A percentile compares a stretch with the other conserved stretches of the same genome.
phyloP scores from a whole-genome alignment of 768 basidiomycete genomes.

The Tulasnella sp. region DNA sequence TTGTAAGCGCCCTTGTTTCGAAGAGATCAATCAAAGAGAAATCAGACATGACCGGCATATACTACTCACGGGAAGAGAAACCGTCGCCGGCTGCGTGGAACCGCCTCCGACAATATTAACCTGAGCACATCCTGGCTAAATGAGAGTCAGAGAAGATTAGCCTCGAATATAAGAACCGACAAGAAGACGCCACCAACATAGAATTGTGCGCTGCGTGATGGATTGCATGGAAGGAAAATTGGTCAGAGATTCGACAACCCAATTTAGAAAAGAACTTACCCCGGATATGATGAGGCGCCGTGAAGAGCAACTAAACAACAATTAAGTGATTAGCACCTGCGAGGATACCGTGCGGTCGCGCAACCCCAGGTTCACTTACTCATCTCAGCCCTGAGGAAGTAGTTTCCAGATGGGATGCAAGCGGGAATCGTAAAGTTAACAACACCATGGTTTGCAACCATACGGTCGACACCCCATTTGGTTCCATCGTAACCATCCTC shows the following conservation, averaged over 20 bases:
- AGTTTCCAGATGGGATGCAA: constrained; percentile 47
- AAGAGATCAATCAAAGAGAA: neutral
- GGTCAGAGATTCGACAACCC: neutral
- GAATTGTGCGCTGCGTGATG: constrained; percentile 46
- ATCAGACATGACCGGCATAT: neutral
- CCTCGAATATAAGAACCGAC: neutral
- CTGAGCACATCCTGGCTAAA: constrained; percentile 41
- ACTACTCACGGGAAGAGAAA: constrained; percentile 28
- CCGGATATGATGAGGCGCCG: constrained; percentile 20
- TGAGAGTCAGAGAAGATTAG: neutral
- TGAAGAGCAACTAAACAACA: constrained; percentile 16
- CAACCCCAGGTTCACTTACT: neutral
- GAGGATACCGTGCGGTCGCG: neutral
- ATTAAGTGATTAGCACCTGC: neutral
- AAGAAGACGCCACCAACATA: constrained; percentile 40
- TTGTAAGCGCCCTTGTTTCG: neutral
- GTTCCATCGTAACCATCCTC: constrained; percentile 35
- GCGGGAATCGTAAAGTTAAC: constrained; percentile 47
- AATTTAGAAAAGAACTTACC: neutral
- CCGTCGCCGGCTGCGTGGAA: constrained; percentile 30
- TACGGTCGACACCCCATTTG: constrained; percentile 48
- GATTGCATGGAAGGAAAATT: neutral
- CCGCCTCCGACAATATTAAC: constrained; percentile 40
- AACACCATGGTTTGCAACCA: constrained; percentile 50
- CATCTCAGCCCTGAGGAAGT: constrained; percentile 49